Percentiles rank a stretch among this genome's conserved stretches.
phyloP scores from a whole-genome alignment of 805 yeast species.

The Candida methanosorbosa region DNA sequence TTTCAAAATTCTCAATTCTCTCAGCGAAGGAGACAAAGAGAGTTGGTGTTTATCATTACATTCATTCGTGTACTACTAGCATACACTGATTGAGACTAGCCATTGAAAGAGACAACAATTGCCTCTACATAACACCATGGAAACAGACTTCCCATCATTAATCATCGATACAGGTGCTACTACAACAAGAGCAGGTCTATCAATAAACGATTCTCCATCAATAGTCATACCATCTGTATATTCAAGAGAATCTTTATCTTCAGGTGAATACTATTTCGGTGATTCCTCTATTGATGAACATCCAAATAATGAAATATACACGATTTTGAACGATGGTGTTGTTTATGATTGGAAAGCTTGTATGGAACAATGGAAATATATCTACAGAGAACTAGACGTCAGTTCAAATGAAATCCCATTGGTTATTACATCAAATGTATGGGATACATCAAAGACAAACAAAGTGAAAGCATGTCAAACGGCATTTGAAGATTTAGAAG shows the following conservation, averaged over 20 bases:
- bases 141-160: constrained; percentile 42
- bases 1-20: no score
- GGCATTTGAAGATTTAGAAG: constrained; percentile 66
- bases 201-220: constrained; percentile 55
- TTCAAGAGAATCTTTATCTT: constrained; percentile 24
- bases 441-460: constrained; percentile 59
- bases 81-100: no score
- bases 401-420: constrained; percentile 51
- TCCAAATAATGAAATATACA: constrained; percentile 43
- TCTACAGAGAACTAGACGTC: constrained; percentile 44
- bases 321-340: constrained; percentile 53
- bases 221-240: constrained; percentile 51
- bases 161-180: constrained; percentile 64
- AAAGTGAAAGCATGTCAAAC: constrained; percentile 52
- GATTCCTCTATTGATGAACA: constrained; percentile 34
- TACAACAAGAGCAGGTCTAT: constrained; percentile 62
- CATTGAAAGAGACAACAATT: no score
- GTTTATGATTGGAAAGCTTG: constrained; percentile 70
- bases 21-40: no score
- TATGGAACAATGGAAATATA: constrained; percentile 57
- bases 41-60: no score
- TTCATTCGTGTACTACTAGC: no score
- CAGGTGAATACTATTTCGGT: constrained; percentile 22
- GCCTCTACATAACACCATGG: no score
- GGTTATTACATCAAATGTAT: constrained; percentile 45